Evolutionary conservation across 2,329 filamentous ascomycete species (phyloP).

Genomic region (Aureobasidium namibiae): DNA sequence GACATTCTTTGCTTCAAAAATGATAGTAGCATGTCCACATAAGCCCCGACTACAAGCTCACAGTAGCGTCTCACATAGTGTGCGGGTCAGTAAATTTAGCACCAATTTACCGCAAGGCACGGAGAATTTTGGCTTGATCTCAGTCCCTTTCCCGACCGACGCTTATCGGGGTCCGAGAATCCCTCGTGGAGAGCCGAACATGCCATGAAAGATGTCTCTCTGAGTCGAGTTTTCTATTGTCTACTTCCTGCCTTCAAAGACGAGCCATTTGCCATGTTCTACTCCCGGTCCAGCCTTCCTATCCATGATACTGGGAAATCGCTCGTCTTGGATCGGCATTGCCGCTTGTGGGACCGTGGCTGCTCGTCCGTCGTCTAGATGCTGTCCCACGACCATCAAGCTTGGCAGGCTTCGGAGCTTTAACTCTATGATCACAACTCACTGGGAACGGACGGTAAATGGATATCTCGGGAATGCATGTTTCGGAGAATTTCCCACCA

Average conservation of each 20-base stretch:
- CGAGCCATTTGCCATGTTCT: background rate
- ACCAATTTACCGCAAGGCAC: constrained; percentile 6
- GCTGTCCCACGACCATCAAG: background rate
- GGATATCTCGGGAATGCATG: background rate
- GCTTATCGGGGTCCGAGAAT: constrained; percentile 5
- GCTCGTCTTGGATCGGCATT: background rate
- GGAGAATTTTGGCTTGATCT: constrained; percentile 12
- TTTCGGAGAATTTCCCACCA: constrained; percentile 9
- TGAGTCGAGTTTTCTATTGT: background rate
- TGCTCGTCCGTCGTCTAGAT: background rate
- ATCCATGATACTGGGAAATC: background rate
- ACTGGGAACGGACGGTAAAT: background rate
- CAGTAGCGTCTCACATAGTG: constrained; percentile 9
- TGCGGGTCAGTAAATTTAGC: constrained; percentile 12
- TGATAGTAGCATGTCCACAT: constrained; percentile 12
- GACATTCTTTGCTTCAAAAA: constrained; percentile 15
- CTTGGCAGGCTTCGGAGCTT: constrained; percentile 6
- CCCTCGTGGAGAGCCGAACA: constrained; percentile 11
- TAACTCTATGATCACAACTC: background rate
- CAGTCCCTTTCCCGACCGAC: constrained; percentile 6
- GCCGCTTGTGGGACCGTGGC: background rate
- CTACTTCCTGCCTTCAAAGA: background rate
- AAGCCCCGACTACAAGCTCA: constrained; percentile 12
- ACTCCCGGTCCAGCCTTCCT: background rate
- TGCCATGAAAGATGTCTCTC: background rate